Evolutionary conservation across 805 yeast species (phyloP), one percentile per base, ranked within the genome.

Genomic region (Candida boidinii): DNA sequence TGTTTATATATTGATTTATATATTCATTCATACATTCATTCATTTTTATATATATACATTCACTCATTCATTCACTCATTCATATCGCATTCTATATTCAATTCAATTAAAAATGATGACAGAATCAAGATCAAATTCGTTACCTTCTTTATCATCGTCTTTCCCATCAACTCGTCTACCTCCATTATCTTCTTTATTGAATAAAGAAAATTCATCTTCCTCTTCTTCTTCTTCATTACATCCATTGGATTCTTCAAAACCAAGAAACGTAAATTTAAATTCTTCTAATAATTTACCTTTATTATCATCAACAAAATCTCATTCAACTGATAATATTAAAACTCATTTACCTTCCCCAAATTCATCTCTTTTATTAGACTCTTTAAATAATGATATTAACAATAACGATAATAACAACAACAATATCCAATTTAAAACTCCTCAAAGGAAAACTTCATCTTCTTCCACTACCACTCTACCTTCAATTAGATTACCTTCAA

Each of bases 41-140:
- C 12, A 8, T n/a, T 23, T 8, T n/a, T 23, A n/a, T 8, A 8
- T 8, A 9, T n/a, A 6, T 23, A 8, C 13, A 23, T 23, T n/a
- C 13, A 23, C 9, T 23, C 25, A 23, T 23, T 8, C 25, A 23
- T 23, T 8, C 13, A 15, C 10, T 7, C 9, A 7, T 20, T 20
- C 22, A 25, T 25, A 19, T 25, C 27, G 7, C n/a, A 25, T 15
- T 12, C 27, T 15, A 24, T 13, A 13, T 13, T 14, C 26, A 15
- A 15, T 10, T 15, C 19, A 7, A 5, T 17, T 3, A n/a, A 12
- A 17, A 17, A 11, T 10, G 11, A 5, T 4, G n/a, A n/a, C n/a
- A n/a, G n/a, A n/a, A n/a, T n/a, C n/a, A n/a, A 44, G 51, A 38
- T 40, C 52, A 29, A 41, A 44, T 24, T 41, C 46, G 23, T 50